phyloP scores from a whole-genome alignment of 164 flowering plant species.

The Berberis thunbergii region DNA sequence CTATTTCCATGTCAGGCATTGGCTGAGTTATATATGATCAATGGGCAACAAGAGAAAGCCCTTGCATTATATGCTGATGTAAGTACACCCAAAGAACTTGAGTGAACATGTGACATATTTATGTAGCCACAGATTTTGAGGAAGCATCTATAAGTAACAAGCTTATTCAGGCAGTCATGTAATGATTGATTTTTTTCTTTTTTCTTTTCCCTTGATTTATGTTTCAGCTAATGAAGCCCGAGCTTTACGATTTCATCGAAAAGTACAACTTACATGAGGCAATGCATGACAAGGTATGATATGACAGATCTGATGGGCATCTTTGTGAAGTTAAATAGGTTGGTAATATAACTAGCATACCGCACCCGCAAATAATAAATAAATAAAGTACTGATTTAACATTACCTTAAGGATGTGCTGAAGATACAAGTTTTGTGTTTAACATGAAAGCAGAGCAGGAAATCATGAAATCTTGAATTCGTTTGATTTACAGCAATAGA shows the following conservation, averaged over 20 bases:
- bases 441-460: no score
- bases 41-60: constrained; percentile 81
- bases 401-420: no score
- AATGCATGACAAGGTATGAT: constrained; percentile 77
- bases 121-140: not conserved
- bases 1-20: constrained; percentile 54
- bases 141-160: not conserved
- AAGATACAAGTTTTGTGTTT: no score
- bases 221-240: constrained; percentile 86
- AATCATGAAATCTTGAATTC: no score
- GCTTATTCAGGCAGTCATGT: not conserved
- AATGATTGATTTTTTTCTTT: not conserved
- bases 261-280: constrained; percentile 77
- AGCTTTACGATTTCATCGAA: constrained; percentile 78
- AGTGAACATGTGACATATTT: no score
- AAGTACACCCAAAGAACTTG: constrained; percentile 24
- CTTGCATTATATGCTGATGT: constrained; percentile 92
- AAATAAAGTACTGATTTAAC: no score
- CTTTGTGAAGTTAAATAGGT: not conserved
- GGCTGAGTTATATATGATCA: constrained; percentile 82
- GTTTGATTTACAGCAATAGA: no score
- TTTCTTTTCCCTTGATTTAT: constrained; percentile 5
- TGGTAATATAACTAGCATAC: no score
- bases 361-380: no score
- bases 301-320: not conserved